A percentile compares a stretch with the other conserved stretches of the same genome.
Evolutionary conservation across 2,329 filamentous ascomycete species (phyloP).

Genomic region (Diaporthe sp.): DNA sequence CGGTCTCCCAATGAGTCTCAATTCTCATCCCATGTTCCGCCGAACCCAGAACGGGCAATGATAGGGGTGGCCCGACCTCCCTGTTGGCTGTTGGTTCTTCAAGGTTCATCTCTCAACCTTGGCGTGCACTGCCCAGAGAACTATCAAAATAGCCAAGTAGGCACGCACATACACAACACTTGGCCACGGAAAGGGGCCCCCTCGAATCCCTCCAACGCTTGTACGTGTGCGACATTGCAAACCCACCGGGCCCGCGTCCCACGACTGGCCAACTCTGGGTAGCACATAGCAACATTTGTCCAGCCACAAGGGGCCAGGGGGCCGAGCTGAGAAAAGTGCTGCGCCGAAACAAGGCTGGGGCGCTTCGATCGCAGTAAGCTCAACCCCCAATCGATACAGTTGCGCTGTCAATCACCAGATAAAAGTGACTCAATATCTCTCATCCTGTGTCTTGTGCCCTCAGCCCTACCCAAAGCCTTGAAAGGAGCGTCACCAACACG

Average conservation of each 20-base stretch:
- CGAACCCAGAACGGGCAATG: slow-evolving; percentile 8
- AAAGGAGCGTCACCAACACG: neutral
- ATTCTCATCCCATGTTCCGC: slow-evolving; percentile 27
- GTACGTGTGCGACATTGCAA: neutral
- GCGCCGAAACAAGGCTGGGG: slow-evolving; percentile 6
- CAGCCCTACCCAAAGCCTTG: slow-evolving; percentile 2
- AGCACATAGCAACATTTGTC: neutral
- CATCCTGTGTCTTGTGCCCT: neutral
- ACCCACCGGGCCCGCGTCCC: neutral
- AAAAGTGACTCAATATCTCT: neutral
- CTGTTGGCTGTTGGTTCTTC: slow-evolving; percentile 13
- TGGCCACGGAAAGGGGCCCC: slow-evolving; percentile 26
- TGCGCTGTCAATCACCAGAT: neutral
- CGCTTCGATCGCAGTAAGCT: slow-evolving; percentile 7
- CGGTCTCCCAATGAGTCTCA: neutral
- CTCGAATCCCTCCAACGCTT: slow-evolving; percentile 7
- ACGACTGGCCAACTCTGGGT: neutral
- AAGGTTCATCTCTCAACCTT: slow-evolving; percentile 27
- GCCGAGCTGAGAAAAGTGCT: slow-evolving; percentile 13
- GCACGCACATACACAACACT: slow-evolving; percentile 11
- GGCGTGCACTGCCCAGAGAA: slow-evolving; percentile 25
- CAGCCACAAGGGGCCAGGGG: neutral
- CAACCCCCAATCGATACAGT: neutral
- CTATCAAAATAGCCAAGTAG: slow-evolving; percentile 25
- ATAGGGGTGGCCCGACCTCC: slow-evolving; percentile 21